Conservation (phyloP, 441 rosid species). For the Erysimum pusillum region DNA sequence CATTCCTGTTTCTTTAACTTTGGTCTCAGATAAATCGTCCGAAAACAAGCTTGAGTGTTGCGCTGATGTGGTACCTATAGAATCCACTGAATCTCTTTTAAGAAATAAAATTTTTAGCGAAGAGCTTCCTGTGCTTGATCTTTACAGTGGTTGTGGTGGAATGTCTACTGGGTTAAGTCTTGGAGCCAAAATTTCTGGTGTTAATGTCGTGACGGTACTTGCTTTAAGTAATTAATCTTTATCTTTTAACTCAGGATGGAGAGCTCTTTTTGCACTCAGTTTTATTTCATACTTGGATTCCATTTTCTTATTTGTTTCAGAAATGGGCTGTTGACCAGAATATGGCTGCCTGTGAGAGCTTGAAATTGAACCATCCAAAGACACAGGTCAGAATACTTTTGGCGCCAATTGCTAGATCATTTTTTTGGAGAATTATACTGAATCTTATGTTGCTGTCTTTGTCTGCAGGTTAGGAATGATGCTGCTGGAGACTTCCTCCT, state of each 20-base stretch:
- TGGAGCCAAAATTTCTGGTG: slow-evolving; percentile 79
- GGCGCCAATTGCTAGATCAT: slow-evolving; percentile 20
- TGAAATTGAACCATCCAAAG: slow-evolving; percentile 85
- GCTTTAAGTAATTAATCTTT: slow-evolving; percentile 42
- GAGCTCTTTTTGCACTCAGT: slow-evolving; percentile 32
- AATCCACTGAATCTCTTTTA: slow-evolving; percentile 30
- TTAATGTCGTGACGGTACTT: slow-evolving; percentile 80
- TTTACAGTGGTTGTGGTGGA: slow-evolving; percentile 97
- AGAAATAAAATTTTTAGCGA: slow-evolving; percentile 48
- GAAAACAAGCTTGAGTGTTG: slow-evolving; percentile 44
- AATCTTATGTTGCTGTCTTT: slow-evolving; percentile 31
- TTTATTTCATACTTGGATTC: slow-evolving; percentile 28
- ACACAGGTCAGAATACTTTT: slow-evolving; percentile 61
- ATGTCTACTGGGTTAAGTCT: slow-evolving; percentile 94
- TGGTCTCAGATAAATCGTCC: slow-evolving; percentile 56
- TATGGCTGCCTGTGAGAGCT: slow-evolving; percentile 80
- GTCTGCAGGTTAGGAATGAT: slow-evolving; percentile 84
- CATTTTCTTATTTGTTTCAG: slow-evolving; percentile 56
- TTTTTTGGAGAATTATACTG: slow-evolving; percentile 26
- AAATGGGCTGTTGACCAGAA: slow-evolving; percentile 89
- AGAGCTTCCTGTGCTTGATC: slow-evolving; percentile 73
- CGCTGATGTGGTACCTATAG: slow-evolving; percentile 42
- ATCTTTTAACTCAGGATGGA: slow-evolving; percentile 34
- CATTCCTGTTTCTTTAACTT: slow-evolving; percentile 16
- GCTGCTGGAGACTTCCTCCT: slow-evolving; percentile 86